Evolutionary conservation across 192 early-diverging fungal species (phyloP).

Genomic region (Endogone sp.): DNA sequence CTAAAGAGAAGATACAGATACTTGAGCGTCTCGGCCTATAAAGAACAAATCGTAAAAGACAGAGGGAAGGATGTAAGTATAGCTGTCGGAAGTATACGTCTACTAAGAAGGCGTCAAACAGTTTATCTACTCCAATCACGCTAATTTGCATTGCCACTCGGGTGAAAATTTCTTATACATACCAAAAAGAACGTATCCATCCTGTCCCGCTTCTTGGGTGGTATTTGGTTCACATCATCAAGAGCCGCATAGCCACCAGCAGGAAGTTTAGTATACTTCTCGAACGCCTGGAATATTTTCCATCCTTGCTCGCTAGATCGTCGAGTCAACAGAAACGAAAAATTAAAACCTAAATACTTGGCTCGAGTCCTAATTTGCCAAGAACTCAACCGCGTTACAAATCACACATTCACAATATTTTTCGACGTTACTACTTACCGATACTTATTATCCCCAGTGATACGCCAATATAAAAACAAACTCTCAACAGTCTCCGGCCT

Average conservation of each 20-base stretch:
- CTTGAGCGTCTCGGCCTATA: constrained; percentile 89
- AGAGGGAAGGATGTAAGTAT: background rate
- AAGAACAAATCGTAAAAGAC: constrained; percentile 12
- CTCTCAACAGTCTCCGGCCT: constrained; percentile 90
- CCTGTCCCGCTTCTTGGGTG: constrained; percentile 50
- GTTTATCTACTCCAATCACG: background rate
- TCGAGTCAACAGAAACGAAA: background rate
- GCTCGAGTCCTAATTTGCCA: constrained; percentile 1
- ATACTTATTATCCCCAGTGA: constrained; percentile 83
- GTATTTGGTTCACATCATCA: constrained; percentile 50
- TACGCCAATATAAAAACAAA: constrained; percentile 79
- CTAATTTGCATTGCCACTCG: background rate
- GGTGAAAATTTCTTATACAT: background rate
- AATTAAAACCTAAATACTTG: background rate
- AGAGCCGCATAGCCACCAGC: constrained; percentile 57
- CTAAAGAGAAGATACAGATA: constrained; percentile 90
- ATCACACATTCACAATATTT: background rate
- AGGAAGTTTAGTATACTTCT: constrained; percentile 66
- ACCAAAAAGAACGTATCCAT: constrained; percentile 82
- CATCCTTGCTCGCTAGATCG: constrained; percentile 68
- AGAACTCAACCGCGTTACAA: background rate
- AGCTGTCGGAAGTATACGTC: background rate
- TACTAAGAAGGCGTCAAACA: background rate
- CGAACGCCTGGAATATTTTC: constrained; percentile 85
- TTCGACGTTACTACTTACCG: constrained; percentile 42